Base-by-base conservation (phyloP, 495 filamentous ascomycete species). In the Friedmanniomyces simplex region DNA sequence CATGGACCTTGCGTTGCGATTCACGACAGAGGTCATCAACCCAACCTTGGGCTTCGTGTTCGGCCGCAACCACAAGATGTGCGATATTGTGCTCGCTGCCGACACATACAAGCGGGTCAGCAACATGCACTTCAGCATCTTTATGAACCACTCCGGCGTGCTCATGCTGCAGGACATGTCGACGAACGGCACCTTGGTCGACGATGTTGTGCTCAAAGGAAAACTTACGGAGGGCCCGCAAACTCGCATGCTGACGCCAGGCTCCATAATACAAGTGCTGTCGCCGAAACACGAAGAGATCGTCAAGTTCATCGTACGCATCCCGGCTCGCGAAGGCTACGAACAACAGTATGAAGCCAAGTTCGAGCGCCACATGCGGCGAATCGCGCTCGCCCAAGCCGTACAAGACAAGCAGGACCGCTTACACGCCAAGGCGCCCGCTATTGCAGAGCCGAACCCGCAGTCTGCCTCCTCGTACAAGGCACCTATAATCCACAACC, bases 81-180 rank as follows among this genome's bases (percentile, higher is more conserved):
- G 86, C 67, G 94, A 98, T 68, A 75, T 97, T 32, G 72, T 84
- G 34, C 65, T 72, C 2, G 68, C 73, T 20, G 68, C 77, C 46
- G 76, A 84, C 49, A 76, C 80, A 1, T 69, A 75, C 52, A 79
- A 71, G 52, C 78, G 83, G 20, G 74, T 96, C 37, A 96, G 90
- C 70, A 96, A 96, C 66, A 75, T 80, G 13, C 93, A 98, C 65
- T 98, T 96, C 68, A 83, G 88, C 34, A 95, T 98, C 54, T 94
- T 84, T 64, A 71, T 95, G 51, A 97, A 88, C 54, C 71, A 79
- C 2, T 78, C 86, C 47, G 87, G 81, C 12, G 82, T 85, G 43
- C 73, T 96, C 62, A 95, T 98, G 90, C 71, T 97, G 4, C 82
- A 95, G 68, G 93, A 98, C 61, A 77, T 79, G 52, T 97, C 93